These are phyloP conservation scores for Astrephomene gubernaculifera DNA, from an alignment of 139 green algal species.

Conservation along the genomic window DNA sequence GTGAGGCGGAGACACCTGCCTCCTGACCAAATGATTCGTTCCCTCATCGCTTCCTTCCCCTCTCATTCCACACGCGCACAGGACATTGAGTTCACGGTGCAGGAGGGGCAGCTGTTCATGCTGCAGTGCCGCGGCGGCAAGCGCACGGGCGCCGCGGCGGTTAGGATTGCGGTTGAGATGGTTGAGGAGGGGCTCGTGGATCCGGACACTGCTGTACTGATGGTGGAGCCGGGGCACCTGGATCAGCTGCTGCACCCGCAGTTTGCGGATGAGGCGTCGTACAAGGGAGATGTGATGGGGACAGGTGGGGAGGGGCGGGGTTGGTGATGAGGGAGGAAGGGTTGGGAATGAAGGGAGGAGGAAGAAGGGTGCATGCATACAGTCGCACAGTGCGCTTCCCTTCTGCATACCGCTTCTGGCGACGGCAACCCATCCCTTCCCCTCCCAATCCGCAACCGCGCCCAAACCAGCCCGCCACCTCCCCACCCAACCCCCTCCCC, in stretches of 20 bases:
- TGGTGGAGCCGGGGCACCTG: slow-evolving; percentile 88
- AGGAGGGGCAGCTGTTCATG: slow-evolving; percentile 91
- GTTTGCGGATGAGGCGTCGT: slow-evolving; percentile 75
- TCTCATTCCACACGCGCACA: slow-evolving; percentile 50
- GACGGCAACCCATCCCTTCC: too few species aligned
- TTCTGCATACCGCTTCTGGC: too few species aligned
- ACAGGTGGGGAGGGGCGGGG: background rate
- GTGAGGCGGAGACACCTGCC: background rate
- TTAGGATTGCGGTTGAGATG: slow-evolving; percentile 86
- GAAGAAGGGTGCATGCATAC: too few species aligned
- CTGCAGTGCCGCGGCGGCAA: slow-evolving; percentile 89
- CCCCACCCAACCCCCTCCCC: too few species aligned
- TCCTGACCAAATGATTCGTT: background rate
- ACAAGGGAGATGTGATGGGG: slow-evolving; percentile 51
- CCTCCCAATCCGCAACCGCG: too few species aligned
- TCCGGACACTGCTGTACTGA: slow-evolving; percentile 59
- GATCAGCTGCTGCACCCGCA: slow-evolving; percentile 92
- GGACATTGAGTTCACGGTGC: slow-evolving; percentile 94
- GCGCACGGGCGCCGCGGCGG: slow-evolving; percentile 81
- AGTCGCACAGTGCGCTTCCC: too few species aligned
- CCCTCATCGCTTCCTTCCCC: background rate
- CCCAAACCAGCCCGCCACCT: too few species aligned
- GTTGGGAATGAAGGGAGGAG: too few species aligned
- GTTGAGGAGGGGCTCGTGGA: slow-evolving; percentile 69
- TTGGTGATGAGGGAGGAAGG: background rate